Percentiles rank a stretch among this genome's conserved stretches.
phyloP scores from a whole-genome alignment of 306 rosid genomes.

The Crotalaria pallida region DNA sequence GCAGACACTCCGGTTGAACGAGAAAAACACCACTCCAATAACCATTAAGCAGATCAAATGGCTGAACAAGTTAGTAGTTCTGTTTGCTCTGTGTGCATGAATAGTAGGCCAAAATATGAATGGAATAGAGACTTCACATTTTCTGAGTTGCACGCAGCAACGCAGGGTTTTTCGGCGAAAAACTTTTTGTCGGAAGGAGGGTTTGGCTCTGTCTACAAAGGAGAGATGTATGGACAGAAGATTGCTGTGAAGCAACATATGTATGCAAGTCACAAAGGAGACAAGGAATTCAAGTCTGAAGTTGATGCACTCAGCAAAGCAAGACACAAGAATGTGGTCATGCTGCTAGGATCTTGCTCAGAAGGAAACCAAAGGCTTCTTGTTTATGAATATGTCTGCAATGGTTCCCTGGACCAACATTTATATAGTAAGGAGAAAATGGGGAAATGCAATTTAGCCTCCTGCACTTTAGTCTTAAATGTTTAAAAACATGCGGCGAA shows the following conservation, averaged over 20 bases:
- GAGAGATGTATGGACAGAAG: slow-evolving; percentile 38
- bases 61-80: slow-evolving; percentile 23
- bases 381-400: slow-evolving; percentile 77
- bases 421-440: slow-evolving; percentile 44
- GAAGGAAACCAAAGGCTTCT: slow-evolving; percentile 60
- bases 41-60: neutral
- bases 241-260: slow-evolving; percentile 69
- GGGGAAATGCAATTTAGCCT: neutral
- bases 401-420: slow-evolving; percentile 66
- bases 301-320: slow-evolving; percentile 61
- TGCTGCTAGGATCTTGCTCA: slow-evolving; percentile 64
- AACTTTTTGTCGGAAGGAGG: slow-evolving; percentile 84
- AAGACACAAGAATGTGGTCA: slow-evolving; percentile 68
- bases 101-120: slow-evolving; percentile 49
- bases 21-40: neutral
- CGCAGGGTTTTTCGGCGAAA: slow-evolving; percentile 38
- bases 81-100: slow-evolving; percentile 46
- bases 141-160: slow-evolving; percentile 49
- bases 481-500: no score
- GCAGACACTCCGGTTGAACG: neutral
- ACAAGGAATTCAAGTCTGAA: slow-evolving; percentile 66
- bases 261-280: slow-evolving; percentile 53
- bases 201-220: slow-evolving; percentile 63
- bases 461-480: no score
- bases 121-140: slow-evolving; percentile 52